Percentiles rank a stretch among this genome's conserved stretches.
Evolutionary conservation across 768 basidiomycete genomes (phyloP).

Genomic region (Suillus bovinus): DNA sequence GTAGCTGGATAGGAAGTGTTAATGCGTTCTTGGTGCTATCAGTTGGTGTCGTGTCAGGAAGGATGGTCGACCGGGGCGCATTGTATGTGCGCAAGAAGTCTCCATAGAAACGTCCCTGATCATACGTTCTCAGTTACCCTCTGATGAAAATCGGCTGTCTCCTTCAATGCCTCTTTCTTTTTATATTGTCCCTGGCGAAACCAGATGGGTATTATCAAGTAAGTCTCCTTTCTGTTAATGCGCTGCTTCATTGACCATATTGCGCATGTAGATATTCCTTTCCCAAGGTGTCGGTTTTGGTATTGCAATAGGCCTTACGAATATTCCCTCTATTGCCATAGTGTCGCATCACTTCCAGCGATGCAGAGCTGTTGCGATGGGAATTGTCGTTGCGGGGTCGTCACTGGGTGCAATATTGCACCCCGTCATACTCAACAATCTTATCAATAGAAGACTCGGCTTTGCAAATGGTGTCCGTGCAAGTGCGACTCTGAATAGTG

Average conservation of each 20-base stretch:
- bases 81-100: constrained; percentile 34
- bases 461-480: constrained; percentile 48
- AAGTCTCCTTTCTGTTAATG: not conserved
- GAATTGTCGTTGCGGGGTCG: constrained; percentile 43
- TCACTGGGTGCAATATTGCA: constrained; percentile 26
- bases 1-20: constrained; percentile 49
- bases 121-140: constrained; percentile 33
- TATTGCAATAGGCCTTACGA: constrained; percentile 39
- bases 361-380: constrained; percentile 43
- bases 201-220: constrained; percentile 40
- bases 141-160: constrained; percentile 45
- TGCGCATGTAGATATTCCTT: constrained; percentile 43
- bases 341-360: constrained; percentile 46
- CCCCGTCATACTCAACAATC: constrained; percentile 32
- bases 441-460: constrained; percentile 20
- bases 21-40: constrained; percentile 47
- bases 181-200: constrained; percentile 46
- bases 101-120: not conserved
- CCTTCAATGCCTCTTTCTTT: constrained; percentile 44
- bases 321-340: constrained; percentile 43
- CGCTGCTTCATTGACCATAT: constrained; percentile 8
- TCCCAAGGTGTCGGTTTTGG: constrained; percentile 41
- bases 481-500: constrained; percentile 42
- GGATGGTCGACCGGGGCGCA: constrained; percentile 51
- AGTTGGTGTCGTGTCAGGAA: constrained; percentile 48